Conservation (phyloP, 805 yeast species). For the Saturnispora sanitii region DNA sequence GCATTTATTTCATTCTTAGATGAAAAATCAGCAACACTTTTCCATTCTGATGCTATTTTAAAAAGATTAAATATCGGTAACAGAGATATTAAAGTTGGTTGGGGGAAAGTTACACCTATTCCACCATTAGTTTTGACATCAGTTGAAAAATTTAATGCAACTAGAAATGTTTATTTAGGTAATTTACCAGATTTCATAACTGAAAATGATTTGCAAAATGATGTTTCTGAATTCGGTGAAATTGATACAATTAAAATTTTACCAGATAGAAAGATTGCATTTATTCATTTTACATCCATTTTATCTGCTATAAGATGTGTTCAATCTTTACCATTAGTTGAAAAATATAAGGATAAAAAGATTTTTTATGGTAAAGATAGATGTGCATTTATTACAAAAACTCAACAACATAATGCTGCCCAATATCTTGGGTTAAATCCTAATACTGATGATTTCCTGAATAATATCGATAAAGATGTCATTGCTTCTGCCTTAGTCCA, state of each 20-base stretch:
- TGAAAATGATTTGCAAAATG: constrained; percentile 57
- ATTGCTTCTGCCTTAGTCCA: constrained; percentile 73
- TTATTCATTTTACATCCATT: constrained; percentile 82
- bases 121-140: constrained; percentile 66
- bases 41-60: constrained; percentile 87
- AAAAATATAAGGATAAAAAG: constrained; percentile 65
- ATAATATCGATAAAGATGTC: constrained; percentile 44
- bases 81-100: constrained; percentile 77
- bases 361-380: constrained; percentile 91
- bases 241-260: constrained; percentile 80
- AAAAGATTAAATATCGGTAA: constrained; percentile 73
- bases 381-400: constrained; percentile 87
- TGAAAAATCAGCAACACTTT: constrained; percentile 77
- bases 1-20: constrained; percentile 87
- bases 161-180: constrained; percentile 89
- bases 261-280: constrained; percentile 75
- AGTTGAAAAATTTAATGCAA: constrained; percentile 79
- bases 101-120: constrained; percentile 80
- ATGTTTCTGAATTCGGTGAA: constrained; percentile 63
- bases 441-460: constrained; percentile 71
- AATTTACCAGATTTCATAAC: constrained; percentile 51
- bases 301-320: constrained; percentile 82
- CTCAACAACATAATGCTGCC: constrained; percentile 96
- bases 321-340: constrained; percentile 55
- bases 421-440: constrained; percentile 88